phyloP scores from a whole-genome alignment of 2,329 filamentous ascomycete species.

The Pezizomycotina sp. region DNA sequence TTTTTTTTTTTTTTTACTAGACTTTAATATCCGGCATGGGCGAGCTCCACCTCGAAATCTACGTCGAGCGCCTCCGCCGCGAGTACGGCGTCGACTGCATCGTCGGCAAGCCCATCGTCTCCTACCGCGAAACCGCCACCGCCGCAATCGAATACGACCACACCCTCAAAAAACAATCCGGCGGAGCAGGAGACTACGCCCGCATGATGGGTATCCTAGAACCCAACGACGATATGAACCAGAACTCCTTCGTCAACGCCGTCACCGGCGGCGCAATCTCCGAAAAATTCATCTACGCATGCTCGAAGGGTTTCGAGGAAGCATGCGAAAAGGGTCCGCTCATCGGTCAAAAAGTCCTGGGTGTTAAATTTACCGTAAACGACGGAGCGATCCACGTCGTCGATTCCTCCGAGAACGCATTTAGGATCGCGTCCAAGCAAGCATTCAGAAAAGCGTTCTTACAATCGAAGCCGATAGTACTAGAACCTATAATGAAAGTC shows the following conservation, averaged over 20 bases:
- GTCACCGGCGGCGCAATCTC: slow-evolving; percentile 80
- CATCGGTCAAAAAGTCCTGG: slow-evolving; percentile 82
- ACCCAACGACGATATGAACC: slow-evolving; percentile 53
- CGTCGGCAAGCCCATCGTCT: slow-evolving; percentile 91
- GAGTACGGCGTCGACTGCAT: slow-evolving; percentile 94
- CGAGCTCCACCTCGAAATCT: slow-evolving; percentile 90
- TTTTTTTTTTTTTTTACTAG: too few relatives aligned
- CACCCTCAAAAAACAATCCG: slow-evolving; percentile 84
- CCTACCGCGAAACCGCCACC: slow-evolving; percentile 87
- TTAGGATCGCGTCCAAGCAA: slow-evolving; percentile 86
- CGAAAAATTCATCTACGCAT: slow-evolving; percentile 89
- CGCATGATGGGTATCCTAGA: slow-evolving; percentile 86
- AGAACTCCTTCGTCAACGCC: slow-evolving; percentile 73
- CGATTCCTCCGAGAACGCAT: slow-evolving; percentile 91
- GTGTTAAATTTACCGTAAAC: slow-evolving; percentile 77
- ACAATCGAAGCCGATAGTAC: slow-evolving; percentile 61
- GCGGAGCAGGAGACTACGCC: slow-evolving; percentile 88
- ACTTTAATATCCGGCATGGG: slow-evolving; percentile 99
- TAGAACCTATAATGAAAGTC: slow-evolving; percentile 97
- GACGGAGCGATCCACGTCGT: slow-evolving; percentile 96
- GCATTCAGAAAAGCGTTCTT: slow-evolving; percentile 90
- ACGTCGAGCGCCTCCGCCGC: slow-evolving; percentile 87
- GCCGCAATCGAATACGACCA: slow-evolving; percentile 73
- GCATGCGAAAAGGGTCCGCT: slow-evolving; percentile 75
- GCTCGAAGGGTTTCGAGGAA: slow-evolving; percentile 80